These are phyloP conservation scores for Nigrograna mackinnonii DNA, from an alignment of 2,329 filamentous ascomycete species.

Conservation along the genomic window DNA sequence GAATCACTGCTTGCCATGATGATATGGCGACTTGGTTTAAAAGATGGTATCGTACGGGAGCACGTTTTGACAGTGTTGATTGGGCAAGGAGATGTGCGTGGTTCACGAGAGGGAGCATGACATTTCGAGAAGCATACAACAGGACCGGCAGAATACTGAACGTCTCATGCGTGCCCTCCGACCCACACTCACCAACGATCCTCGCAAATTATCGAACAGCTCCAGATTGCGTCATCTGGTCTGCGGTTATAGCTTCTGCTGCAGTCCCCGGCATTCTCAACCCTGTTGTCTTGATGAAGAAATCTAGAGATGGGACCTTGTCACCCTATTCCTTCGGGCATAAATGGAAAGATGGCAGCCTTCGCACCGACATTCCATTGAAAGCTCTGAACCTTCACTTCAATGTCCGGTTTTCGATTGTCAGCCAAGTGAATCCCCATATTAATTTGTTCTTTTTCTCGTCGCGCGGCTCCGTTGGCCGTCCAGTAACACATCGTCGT, in stretches of 20 bases:
- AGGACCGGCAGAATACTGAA: slow-evolving; percentile 93
- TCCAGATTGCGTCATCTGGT: slow-evolving; percentile 98
- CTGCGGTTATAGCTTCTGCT: slow-evolving; percentile 89
- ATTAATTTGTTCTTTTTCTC: slow-evolving; percentile 99
- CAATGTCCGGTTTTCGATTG: slow-evolving; percentile 97
- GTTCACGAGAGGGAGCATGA: slow-evolving; percentile 91
- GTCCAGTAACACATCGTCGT: slow-evolving; percentile 89
- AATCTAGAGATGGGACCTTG: slow-evolving; percentile 74
- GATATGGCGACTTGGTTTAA: slow-evolving; percentile 73
- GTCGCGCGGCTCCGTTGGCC: slow-evolving; percentile 86
- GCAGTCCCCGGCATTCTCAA: slow-evolving; percentile 96
- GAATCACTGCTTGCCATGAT: slow-evolving; percentile 86
- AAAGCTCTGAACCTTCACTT: slow-evolving; percentile 95
- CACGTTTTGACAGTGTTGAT: slow-evolving; percentile 89
- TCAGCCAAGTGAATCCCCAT: slow-evolving; percentile 87
- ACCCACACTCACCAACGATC: slow-evolving; percentile 90
- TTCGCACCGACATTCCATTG: slow-evolving; percentile 93
- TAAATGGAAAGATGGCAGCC: slow-evolving; percentile 97
- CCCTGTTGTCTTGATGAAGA: slow-evolving; percentile 90
- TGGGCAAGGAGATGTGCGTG: slow-evolving; percentile 86
- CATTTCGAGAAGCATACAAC: slow-evolving; percentile 92
- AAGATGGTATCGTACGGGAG: slow-evolving; percentile 91
- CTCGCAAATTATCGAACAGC: slow-evolving; percentile 94
- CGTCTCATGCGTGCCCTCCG: slow-evolving; percentile 92
- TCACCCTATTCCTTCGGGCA: slow-evolving; percentile 95